Conservation (phyloP, 495 filamentous ascomycete genomes). For the Cetradonia linearis region DNA sequence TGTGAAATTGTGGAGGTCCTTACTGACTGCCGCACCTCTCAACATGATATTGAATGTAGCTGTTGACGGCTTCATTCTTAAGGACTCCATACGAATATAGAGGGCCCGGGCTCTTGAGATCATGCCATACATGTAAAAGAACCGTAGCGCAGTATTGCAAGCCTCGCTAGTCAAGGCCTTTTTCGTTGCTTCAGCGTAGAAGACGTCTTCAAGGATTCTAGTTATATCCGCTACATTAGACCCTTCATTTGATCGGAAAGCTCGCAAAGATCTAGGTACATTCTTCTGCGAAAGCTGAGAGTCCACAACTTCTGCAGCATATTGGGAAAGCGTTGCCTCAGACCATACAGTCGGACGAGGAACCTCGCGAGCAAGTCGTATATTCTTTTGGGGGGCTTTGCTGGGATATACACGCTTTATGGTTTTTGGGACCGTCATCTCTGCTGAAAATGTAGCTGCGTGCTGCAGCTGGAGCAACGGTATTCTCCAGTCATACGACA, state of each 20-base stretch:
- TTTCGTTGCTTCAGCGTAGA: slow-evolving; percentile 6
- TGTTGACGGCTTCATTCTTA: slow-evolving; percentile 27
- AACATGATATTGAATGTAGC: slow-evolving; percentile 41
- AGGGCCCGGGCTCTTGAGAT: slow-evolving; percentile 28
- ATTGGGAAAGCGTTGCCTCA: slow-evolving; percentile 2
- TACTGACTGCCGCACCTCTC: slow-evolving; percentile 29
- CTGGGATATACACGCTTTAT: too few relatives aligned
- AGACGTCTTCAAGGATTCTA: slow-evolving; percentile 12
- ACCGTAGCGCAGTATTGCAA: slow-evolving; percentile 35
- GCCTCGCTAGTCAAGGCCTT: slow-evolving; percentile 21
- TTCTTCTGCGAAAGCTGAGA: slow-evolving; percentile 4
- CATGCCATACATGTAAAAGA: slow-evolving; percentile 29
- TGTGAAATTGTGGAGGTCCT: slow-evolving; percentile 31
- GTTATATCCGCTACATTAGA: slow-evolving; percentile 14
- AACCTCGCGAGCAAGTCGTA: slow-evolving; percentile 7
- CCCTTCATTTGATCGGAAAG: too few relatives aligned
- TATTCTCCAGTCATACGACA: slow-evolving; percentile 21
- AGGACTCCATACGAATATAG: slow-evolving; percentile 28
- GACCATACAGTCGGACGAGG: slow-evolving; percentile 9
- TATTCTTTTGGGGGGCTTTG: background rate
- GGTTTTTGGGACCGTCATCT: background rate
- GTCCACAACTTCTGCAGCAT: slow-evolving; percentile 11
- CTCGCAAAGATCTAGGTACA: background rate
- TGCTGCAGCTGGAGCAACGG: slow-evolving; percentile 11
- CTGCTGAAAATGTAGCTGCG: background rate